Evolutionary conservation across 2,329 filamentous ascomycete genomes (phyloP), one percentile per base, ranked within the genome.

Genomic region (Aspergillus carbonarius): DNA sequence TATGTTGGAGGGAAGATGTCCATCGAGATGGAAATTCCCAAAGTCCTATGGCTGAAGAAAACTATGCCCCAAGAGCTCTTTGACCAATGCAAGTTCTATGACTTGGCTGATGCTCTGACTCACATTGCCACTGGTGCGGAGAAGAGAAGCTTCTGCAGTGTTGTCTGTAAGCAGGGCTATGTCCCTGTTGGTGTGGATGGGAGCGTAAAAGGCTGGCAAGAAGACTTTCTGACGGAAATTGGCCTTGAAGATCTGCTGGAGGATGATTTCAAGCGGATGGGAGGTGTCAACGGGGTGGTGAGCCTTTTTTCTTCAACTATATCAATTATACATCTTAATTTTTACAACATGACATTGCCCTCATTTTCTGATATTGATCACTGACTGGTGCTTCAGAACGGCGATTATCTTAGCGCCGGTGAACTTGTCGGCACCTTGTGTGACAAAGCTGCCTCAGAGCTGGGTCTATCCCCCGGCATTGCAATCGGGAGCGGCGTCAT

Each of bases 11-110:
- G 95, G 63, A 93, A 90, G 74, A 99, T 99, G 95, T 96, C 92
- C 74, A 93, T 97, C 65, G 95, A 99, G 81, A 99, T 99, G 95
- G 95, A 99, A 76, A 96, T 99, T 57, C 95, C 95, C 63, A 99
- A 99, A 79, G 91, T 97, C 1, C 83, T 98, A 58, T 99, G 95
- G 95, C 83, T 99, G 72, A 98, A 98, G 84, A 96, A 96, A 77
- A 86, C 98, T 78, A 98, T 99, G 95, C 90, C 95, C 2, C 83
- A 89, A 56, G 91, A 96, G 69, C 82, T 95, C 15, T 99, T 98
- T 70, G 88, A 88, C 57, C 87, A 89, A 62, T 97, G 93, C 86
- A 97, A 96, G 77, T 99, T 99, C 73, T 99, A 96, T 76, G 95
- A 99, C 72, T 78, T 99, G 69, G 88, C 88, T 0, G 95, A 99